Percentiles rank a stretch among this genome's conserved stretches.
These are phyloP conservation scores for Thermoascus crustaceus DNA, from an alignment of 2,329 filamentous ascomycete species.

Conservation along the genomic window DNA sequence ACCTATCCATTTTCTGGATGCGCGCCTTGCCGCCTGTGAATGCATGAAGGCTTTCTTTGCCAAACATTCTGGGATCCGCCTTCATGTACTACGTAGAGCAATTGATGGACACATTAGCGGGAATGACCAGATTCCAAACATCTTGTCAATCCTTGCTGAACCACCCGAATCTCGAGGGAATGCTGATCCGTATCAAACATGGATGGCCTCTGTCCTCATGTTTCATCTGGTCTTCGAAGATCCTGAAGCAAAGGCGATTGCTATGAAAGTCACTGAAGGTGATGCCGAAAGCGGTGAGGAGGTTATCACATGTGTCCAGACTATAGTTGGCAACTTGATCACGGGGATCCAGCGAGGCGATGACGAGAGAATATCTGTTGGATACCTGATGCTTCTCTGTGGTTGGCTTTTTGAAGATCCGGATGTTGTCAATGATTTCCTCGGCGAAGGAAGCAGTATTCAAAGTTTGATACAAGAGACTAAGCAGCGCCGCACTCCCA, in stretches of 20 bases:
- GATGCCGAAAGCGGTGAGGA: conserved; percentile 86
- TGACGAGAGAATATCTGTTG: conserved; percentile 71
- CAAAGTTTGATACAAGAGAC: conserved; percentile 73
- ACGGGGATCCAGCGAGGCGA: conserved; percentile 66
- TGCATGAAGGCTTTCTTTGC: conserved; percentile 90
- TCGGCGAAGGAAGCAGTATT: conserved; percentile 87
- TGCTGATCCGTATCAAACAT: conserved; percentile 75
- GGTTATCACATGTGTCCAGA: conserved; percentile 88
- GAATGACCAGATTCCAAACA: conserved; percentile 76
- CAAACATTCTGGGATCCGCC: conserved; percentile 68
- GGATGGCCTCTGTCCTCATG: conserved; percentile 81
- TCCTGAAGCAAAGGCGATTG: conserved; percentile 64
- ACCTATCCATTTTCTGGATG: conserved; percentile 61
- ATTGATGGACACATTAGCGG: conserved; percentile 78
- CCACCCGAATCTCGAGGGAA: conserved; percentile 54
- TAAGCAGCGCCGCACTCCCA: conserved; percentile 52
- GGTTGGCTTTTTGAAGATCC: conserved; percentile 90
- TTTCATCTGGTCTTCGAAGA: conserved; percentile 82
- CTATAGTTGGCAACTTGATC: conserved; percentile 76
- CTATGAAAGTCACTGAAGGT: conserved; percentile 79
- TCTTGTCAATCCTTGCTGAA: conserved; percentile 71
- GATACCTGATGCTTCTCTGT: conserved; percentile 80
- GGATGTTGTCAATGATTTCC: conserved; percentile 83
- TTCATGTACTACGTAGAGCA: conserved; percentile 78
- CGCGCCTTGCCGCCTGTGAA: conserved; percentile 76